phyloP scores from a whole-genome alignment of 148 eudicot genomes.

The Chenopodium album region DNA sequence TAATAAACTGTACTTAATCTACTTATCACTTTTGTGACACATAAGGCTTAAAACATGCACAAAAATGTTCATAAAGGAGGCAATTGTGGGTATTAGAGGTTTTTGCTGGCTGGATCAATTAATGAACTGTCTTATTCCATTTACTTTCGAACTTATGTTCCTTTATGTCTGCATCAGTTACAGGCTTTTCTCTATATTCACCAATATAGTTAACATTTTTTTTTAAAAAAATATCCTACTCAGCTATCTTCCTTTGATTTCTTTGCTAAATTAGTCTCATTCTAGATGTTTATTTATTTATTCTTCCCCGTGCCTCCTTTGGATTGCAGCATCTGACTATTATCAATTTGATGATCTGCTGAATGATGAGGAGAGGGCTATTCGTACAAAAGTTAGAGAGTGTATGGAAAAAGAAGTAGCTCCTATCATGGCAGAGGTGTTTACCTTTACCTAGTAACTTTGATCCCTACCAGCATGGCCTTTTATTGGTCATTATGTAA shows the following conservation, averaged over 20 bases:
- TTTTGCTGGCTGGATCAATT: too few species aligned
- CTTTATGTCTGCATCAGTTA: neutral
- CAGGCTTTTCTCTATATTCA: neutral
- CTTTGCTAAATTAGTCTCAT: neutral
- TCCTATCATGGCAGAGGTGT: slow-evolving; percentile 88
- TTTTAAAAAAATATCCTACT: neutral
- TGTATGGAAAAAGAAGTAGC: slow-evolving; percentile 89
- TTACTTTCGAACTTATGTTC: neutral
- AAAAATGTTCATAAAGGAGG: neutral
- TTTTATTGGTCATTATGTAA: neutral
- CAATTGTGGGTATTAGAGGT: neutral
- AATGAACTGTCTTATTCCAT: too few species aligned
- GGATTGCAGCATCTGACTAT: slow-evolving; percentile 76
- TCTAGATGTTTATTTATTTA: neutral
- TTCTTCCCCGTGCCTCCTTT: slow-evolving; percentile 3
- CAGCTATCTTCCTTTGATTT: neutral
- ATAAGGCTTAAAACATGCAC: neutral
- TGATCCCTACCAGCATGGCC: neutral
- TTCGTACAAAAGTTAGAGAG: slow-evolving; percentile 67
- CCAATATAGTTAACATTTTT: neutral
- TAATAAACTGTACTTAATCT: neutral
- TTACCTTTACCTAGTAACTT: neutral
- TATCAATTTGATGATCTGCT: slow-evolving; percentile 84
- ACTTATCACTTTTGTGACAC: neutral
- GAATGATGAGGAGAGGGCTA: slow-evolving; percentile 61